Evolutionary conservation across 257 asterid genomes (phyloP).

Genomic region (Schizonepeta tenuifolia): DNA sequence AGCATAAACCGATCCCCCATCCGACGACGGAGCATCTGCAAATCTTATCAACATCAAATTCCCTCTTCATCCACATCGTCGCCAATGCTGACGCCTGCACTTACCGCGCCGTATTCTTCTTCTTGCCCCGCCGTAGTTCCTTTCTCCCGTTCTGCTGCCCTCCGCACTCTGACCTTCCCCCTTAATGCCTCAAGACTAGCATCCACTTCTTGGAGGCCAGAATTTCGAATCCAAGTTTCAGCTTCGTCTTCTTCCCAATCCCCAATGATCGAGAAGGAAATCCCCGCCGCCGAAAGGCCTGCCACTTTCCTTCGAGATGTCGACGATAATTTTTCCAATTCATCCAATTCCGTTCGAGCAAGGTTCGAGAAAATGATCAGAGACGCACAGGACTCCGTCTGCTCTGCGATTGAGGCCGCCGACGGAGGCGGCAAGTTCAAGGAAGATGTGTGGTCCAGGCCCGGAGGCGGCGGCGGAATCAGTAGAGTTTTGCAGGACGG

Average conservation of each 20-base stretch:
- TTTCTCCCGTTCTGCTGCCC: conserved; percentile 27
- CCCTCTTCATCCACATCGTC: conserved; percentile 7
- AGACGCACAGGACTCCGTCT: conserved; percentile 81
- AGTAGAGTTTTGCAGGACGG: conserved; percentile 97
- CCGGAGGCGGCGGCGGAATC: conserved; percentile 99
- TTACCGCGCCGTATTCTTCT: conserved; percentile 32
- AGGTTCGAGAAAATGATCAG: conserved; percentile 94
- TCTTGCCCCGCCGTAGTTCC: conserved; percentile 28
- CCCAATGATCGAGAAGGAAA: conserved; percentile 73
- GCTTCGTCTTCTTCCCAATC: conserved; percentile 41
- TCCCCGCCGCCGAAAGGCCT: conserved; percentile 57
- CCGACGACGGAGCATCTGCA: too few relatives aligned
- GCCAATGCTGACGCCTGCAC: conserved; percentile 43
- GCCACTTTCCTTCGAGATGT: conserved; percentile 67
- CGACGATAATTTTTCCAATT: conserved; percentile 41
- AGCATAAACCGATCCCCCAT: too few relatives aligned
- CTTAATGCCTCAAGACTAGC: background rate
- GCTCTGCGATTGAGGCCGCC: conserved; percentile 69
- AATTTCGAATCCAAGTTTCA: conserved; percentile 36
- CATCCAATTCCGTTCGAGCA: conserved; percentile 53
- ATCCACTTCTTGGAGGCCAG: background rate
- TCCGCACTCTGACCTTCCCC: conserved; percentile 32
- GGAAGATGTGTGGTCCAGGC: conserved; percentile 97
- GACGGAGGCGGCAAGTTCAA: conserved; percentile 76
- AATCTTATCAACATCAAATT: conserved; percentile 35